These are phyloP conservation scores for Ilex aquifolium DNA, from an alignment of 257 asterid species.

Conservation along the genomic window DNA sequence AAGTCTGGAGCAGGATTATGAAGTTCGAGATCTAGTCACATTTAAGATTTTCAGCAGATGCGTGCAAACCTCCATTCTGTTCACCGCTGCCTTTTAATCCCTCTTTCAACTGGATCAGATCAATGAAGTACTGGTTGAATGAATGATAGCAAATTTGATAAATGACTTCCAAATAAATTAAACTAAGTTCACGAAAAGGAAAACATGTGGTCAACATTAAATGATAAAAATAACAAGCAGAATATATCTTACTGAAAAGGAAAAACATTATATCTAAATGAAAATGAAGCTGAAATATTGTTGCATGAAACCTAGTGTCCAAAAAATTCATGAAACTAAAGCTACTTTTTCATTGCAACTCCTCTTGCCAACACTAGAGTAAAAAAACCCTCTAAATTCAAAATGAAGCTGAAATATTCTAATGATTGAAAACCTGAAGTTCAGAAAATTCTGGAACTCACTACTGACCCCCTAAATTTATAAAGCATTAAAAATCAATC, in stretches of 20 bases:
- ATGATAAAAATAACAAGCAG: too few species aligned
- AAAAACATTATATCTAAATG: too few species aligned
- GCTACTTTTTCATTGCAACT: background rate
- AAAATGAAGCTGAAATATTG: background rate
- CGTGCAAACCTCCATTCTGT: conserved; percentile 24
- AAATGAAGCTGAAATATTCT: background rate
- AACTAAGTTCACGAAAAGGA: too few species aligned
- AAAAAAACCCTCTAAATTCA: background rate
- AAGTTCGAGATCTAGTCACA: conserved; percentile 29
- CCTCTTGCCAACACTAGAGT: too few species aligned
- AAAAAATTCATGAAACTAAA: too few species aligned
- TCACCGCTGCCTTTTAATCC: conserved; percentile 34
- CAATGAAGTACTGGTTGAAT: conserved; percentile 4
- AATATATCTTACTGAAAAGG: too few species aligned
- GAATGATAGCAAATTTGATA: background rate
- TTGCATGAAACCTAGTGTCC: background rate
- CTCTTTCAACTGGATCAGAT: conserved; percentile 42
- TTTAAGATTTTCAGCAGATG: conserved; percentile 32
- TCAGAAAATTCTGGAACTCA: background rate
- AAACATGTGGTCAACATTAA: too few species aligned
- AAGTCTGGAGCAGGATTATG: background rate
- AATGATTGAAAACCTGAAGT: too few species aligned
- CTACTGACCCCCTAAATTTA: too few species aligned
- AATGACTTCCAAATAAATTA: background rate
- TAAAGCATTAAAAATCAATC: background rate